These are phyloP conservation scores for Marasmius oreades DNA, from an alignment of 1,284 basidiomycete species.

Conservation along the genomic window DNA sequence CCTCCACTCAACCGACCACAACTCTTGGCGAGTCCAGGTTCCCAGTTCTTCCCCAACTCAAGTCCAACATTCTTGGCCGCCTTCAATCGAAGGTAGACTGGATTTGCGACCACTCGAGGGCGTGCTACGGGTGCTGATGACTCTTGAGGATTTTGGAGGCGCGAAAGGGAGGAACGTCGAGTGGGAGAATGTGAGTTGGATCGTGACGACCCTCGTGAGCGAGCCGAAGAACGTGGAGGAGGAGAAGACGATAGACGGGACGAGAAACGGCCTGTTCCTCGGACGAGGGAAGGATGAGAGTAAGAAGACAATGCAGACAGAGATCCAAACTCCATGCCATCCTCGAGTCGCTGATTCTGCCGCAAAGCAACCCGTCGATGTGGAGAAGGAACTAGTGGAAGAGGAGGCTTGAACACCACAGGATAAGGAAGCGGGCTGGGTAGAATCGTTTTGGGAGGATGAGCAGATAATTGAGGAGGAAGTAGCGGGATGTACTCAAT, in stretches of 20 bases:
- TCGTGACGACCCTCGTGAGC: background rate
- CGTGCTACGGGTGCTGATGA: slow-evolving; percentile 27
- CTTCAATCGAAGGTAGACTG: slow-evolving; percentile 50
- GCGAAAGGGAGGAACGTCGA: background rate
- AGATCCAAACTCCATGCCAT: slow-evolving; percentile 1
- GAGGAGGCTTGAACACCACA: slow-evolving; percentile 33
- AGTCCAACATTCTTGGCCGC: slow-evolving; percentile 52
- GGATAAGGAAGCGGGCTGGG: slow-evolving; percentile 33
- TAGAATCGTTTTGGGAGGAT: slow-evolving; percentile 27
- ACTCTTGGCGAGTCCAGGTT: slow-evolving; percentile 27
- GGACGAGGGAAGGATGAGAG: background rate
- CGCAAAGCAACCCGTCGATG: slow-evolving; percentile 25
- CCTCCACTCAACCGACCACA: slow-evolving; percentile 48
- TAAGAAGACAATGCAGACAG: background rate
- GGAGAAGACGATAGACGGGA: slow-evolving; percentile 1
- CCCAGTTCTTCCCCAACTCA: slow-evolving; percentile 38
- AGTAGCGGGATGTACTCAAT: slow-evolving; percentile 27
- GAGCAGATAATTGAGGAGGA: slow-evolving; percentile 18
- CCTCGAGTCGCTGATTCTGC: background rate
- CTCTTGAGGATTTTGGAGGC: slow-evolving; percentile 18
- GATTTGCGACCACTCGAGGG: slow-evolving; percentile 55
- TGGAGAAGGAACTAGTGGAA: slow-evolving; percentile 30
- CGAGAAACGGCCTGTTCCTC: slow-evolving; percentile 1
- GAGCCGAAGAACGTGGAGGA: background rate
- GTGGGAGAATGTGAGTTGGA: slow-evolving; percentile 1